A percentile compares a stretch with the other conserved stretches of the same genome.
These are phyloP conservation scores for Entomortierella beljakovae DNA, from an alignment of 192 early-diverging fungal species.

Conservation along the genomic window DNA sequence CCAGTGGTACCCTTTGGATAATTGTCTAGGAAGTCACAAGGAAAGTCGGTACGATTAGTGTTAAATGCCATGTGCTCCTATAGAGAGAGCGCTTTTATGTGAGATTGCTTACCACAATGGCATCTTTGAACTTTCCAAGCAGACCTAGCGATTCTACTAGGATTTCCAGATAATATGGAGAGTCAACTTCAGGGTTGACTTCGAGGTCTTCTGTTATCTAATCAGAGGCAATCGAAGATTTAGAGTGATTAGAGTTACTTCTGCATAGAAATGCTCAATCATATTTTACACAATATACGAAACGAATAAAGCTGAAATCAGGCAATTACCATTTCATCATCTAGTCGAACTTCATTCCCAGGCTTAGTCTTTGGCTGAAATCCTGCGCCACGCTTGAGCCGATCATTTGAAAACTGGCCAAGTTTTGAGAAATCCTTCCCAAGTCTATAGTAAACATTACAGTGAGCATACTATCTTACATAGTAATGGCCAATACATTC, in stretches of 20 bases:
- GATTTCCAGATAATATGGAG: conserved; percentile 82
- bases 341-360: conserved; percentile 53
- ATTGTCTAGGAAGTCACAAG: conserved; percentile 62
- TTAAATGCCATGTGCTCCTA: too few species aligned
- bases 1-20: conserved; percentile 74
- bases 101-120: conserved; percentile 53
- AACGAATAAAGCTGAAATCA: background rate
- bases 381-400: conserved; percentile 31
- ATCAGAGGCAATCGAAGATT: background rate
- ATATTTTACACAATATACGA: too few species aligned
- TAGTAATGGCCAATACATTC: too few species aligned
- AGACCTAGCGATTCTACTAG: conserved; percentile 75
- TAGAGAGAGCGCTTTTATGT: background rate
- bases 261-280: too few species aligned
- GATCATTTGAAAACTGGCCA: conserved; percentile 31
- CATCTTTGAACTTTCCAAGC: conserved; percentile 65
- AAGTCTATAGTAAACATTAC: conserved; percentile 16
- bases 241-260: background rate
- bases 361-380: conserved; percentile 46
- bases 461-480: background rate
- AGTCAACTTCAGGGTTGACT: conserved; percentile 80
- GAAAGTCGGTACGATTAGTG: background rate
- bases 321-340: conserved; percentile 58
- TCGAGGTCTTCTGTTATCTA: conserved; percentile 71
- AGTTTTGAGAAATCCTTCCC: conserved; percentile 46